Conservation (phyloP, 202 grass and related monocot genomes). For the Setaria viridis region DNA sequence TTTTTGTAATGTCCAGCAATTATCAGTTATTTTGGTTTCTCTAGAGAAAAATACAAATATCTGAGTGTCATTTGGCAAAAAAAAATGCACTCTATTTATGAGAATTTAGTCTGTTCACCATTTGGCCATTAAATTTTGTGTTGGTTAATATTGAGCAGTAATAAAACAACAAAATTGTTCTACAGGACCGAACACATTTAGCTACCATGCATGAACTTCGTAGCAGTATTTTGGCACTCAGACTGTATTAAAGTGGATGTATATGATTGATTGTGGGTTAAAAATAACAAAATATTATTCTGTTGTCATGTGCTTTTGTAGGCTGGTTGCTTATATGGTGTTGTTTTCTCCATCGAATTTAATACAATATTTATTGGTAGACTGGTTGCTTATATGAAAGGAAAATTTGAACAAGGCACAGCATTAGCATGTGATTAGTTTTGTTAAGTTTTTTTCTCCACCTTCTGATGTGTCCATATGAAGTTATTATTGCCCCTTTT, state of each 20-base stretch:
- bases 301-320: background rate
- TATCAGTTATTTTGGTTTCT: background rate
- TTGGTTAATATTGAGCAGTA: slow-evolving; percentile 1
- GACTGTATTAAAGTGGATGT: slow-evolving; percentile 6
- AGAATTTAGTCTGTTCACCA: background rate
- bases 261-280: background rate
- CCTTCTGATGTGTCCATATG: background rate
- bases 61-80: background rate
- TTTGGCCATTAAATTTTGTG: background rate
- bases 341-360: too few relatives aligned
- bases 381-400: background rate
- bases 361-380: too few relatives aligned
- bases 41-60: background rate
- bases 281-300: background rate
- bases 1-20: background rate
- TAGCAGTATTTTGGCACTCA: background rate
- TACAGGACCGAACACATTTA: background rate
- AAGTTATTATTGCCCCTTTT: background rate
- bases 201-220: background rate
- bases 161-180: background rate
- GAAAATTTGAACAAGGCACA: background rate
- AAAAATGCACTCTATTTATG: background rate
- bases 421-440: background rate
- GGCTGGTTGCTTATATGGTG: background rate
- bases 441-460: background rate